A percentile compares a stretch with the other conserved stretches of the same genome.
Evolutionary conservation across 768 basidiomycete genomes (phyloP).

Genomic region (Hypholoma fasciculare): DNA sequence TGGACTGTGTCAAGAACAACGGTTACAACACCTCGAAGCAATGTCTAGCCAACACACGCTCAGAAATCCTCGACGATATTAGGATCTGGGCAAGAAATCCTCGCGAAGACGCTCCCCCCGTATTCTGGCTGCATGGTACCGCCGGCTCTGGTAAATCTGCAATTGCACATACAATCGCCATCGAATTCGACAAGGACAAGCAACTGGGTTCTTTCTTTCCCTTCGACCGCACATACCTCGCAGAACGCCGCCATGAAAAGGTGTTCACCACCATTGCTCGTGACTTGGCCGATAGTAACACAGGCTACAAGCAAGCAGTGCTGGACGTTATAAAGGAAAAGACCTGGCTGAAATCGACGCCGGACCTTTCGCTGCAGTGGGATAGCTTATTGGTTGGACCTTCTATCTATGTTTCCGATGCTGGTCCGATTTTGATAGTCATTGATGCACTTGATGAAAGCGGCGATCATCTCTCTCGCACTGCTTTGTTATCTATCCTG

Average conservation of each 20-base stretch:
- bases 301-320: neutral
- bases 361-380: constrained; percentile 15
- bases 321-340: constrained; percentile 2
- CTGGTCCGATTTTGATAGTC: constrained; percentile 24
- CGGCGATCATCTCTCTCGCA: constrained; percentile 16
- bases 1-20: constrained; percentile 1
- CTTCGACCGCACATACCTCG: constrained; percentile 23
- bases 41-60: constrained; percentile 22
- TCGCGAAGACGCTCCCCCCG: neutral
- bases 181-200: constrained; percentile 13
- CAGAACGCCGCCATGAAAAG: constrained; percentile 17
- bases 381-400: constrained; percentile 15
- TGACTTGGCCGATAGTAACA: constrained; percentile 23
- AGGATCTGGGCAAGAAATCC: constrained; percentile 20
- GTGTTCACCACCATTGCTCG: constrained; percentile 32
- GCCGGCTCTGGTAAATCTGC: constrained; percentile 38
- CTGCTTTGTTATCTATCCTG: constrained; percentile 21
- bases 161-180: constrained; percentile 33
- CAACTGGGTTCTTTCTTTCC: constrained; percentile 33
- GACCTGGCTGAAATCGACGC: constrained; percentile 5
- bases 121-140: constrained; percentile 26
- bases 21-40: constrained; percentile 10
- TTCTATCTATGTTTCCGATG: constrained; percentile 8
- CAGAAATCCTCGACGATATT: constrained; percentile 22
- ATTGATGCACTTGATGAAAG: constrained; percentile 40